These are phyloP conservation scores for Tulasnella sp. DNA, from an alignment of 768 basidiomycete genomes.

Conservation along the genomic window DNA sequence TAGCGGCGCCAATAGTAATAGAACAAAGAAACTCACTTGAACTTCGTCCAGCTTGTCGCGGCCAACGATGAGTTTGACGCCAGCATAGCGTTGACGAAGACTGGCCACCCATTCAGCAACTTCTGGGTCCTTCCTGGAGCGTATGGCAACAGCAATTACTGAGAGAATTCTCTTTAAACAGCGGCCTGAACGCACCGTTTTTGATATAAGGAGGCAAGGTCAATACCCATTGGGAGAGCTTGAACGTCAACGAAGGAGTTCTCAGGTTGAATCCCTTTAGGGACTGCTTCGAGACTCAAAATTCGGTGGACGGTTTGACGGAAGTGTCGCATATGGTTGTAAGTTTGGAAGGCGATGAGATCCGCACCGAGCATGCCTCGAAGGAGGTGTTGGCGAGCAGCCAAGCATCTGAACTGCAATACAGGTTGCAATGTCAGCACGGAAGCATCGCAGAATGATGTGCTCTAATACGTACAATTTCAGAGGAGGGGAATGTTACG, in stretches of 20 bases:
- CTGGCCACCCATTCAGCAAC: conserved; percentile 78
- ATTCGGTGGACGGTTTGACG: conserved; percentile 80
- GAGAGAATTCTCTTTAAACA: not conserved
- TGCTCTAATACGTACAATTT: conserved; percentile 49
- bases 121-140: conserved; percentile 61
- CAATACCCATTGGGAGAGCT: conserved; percentile 89
- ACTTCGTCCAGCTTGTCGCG: conserved; percentile 86
- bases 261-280: conserved; percentile 72
- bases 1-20: not conserved
- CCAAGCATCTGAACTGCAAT: conserved; percentile 20
- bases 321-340: conserved; percentile 78
- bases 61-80: conserved; percentile 83
- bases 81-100: conserved; percentile 74
- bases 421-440: not conserved
- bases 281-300: conserved; percentile 71
- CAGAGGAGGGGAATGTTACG: conserved; percentile 91
- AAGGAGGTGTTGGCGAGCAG: conserved; percentile 54
- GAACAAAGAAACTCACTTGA: conserved; percentile 42
- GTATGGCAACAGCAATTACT: not conserved
- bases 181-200: conserved; percentile 49
- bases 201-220: conserved; percentile 61
- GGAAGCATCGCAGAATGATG: not conserved
- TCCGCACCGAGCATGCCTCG: conserved; percentile 90
- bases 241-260: conserved; percentile 71
- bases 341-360: conserved; percentile 88